These are phyloP conservation scores for Pachysandra terminalis DNA, from an alignment of 164 flowering plant genomes.

Conservation along the genomic window DNA sequence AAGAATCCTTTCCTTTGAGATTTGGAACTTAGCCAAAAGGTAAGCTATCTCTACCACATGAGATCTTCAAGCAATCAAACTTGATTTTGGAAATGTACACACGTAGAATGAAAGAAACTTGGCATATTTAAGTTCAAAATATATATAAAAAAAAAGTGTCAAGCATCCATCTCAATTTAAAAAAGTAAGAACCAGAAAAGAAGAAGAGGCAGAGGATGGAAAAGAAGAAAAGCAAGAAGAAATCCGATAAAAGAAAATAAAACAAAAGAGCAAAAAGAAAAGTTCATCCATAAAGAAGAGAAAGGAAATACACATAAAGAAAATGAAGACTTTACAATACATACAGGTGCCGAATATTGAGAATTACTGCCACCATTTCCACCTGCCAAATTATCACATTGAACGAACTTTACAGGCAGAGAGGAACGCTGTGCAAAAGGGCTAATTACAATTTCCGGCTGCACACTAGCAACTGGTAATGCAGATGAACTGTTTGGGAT, in stretches of 20 bases:
- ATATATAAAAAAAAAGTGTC: background rate
- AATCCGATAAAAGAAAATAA: background rate
- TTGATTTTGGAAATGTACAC: background rate
- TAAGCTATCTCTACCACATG: too few species aligned
- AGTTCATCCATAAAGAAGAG: background rate
- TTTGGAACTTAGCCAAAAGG: background rate
- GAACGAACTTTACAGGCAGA: constrained; percentile 47
- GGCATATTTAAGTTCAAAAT: background rate
- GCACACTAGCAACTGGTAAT: constrained; percentile 39
- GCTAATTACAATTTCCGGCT: constrained; percentile 43
- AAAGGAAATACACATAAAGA: background rate
- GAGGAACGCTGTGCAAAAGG: constrained; percentile 45
- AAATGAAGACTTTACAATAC: constrained; percentile 17
- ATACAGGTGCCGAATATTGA: constrained; percentile 61
- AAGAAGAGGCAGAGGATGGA: background rate
- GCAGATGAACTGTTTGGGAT: constrained; percentile 36
- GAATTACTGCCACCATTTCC: constrained; percentile 36
- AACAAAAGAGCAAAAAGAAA: background rate
- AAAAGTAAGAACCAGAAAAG: background rate
- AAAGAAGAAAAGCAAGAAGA: background rate
- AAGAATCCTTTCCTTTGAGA: background rate
- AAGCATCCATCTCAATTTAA: background rate
- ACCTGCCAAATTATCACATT: constrained; percentile 38
- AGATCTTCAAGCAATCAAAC: background rate
- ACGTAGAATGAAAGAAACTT: background rate